Base-by-base conservation (phyloP, 164 flowering plant genomes). In the Pachysandra terminalis region DNA sequence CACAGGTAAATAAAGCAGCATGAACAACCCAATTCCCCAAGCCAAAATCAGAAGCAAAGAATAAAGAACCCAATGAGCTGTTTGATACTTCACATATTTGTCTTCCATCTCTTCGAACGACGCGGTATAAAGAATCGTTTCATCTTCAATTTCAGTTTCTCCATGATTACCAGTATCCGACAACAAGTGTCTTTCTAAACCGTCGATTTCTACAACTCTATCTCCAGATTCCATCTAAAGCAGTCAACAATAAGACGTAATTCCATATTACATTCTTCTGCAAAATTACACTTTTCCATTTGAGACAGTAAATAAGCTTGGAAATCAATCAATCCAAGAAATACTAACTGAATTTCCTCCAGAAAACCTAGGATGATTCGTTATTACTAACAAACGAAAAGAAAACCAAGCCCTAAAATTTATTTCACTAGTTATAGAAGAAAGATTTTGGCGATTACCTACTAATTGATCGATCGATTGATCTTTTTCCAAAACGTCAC, bases 1-100 rank as follows among this genome's bases (percentile, higher is more conserved):
- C 0, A 89, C 76, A 0, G 97, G 97, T 56, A 91, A 37, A 68
- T 86, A 91, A 52, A 88, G 61, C 67, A 91, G 57, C 97, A 89
- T 89, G 73, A 91, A 73, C 51, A 91, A 53, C 7, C 97, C 97
- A 61, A 86, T 73, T 27, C 96, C 97, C 88, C 92, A 90, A 27
- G 90, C 97, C 75, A 90, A 65, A 19, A 91, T 64, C 68, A 90
- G 63, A 54, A 82, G 84, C 77, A 91, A 58, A 1, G 97, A 91
- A 66, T 87, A 88, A 24, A 88, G 67, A 66, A 87, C 80, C 96
- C 97, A 90, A 32, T 69, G 84, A 45, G 81, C 79, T 9, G 95
- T 89, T 69, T 84, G 90, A 66, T 83, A 83, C 75, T 89, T 86
- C 23, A 91, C 82, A 72, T 73, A 91, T 37, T 82, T 82, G 28